Evolutionary conservation across 2,329 filamentous ascomycete species (phyloP), one percentile per base, ranked within the genome.

Genomic region (Pseudogymnoascus sp.): DNA sequence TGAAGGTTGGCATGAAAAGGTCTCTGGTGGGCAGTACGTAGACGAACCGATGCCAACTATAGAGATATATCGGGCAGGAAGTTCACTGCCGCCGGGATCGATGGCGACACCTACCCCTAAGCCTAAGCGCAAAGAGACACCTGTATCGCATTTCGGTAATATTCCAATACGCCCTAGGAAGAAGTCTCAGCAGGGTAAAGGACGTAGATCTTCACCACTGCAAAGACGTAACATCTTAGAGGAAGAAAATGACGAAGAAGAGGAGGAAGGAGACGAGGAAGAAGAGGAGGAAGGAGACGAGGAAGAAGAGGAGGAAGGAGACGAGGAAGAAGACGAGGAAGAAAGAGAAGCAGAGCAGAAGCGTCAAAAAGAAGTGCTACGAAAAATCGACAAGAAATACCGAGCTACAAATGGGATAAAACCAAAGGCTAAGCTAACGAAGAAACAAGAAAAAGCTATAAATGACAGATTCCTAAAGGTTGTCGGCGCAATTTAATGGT

Each of bases 71-170:
- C 37, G 37, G 37, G 37, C 37, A 40, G 37, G 37, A 40, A 4
- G 37, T 40, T 40, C n/a, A 40, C 2, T 40, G 37, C 3, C 37
- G 37, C 37, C 37, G 16, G 63, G 49, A 21, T 60, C 62, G 14
- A 37, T 38, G 16, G 61, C 62, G 18, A 60, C 63, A 60, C 11
- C 21, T 21, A 58, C 33, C 52, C 62, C 62, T 60, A 43, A 61
- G 12, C 33, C 52, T 60, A 33, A 63, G 25, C 61, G 49, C 25
- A 37, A 52, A 52, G 21, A 38, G 16, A 62, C 62, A 25, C 18
- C 8, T 38, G 9, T 9, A 8, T 11, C 60, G 21, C 25, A 25
- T 25, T 25, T 25, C 23, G 23, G 23, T 25, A 25, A 25, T 25
- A 25, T 25, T 25, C 23, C 23, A 28, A 28, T 28, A 28, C 25